Evolutionary conservation across 768 basidiomycete genomes (phyloP).

Genomic region (Calocybe gangraenosa): DNA sequence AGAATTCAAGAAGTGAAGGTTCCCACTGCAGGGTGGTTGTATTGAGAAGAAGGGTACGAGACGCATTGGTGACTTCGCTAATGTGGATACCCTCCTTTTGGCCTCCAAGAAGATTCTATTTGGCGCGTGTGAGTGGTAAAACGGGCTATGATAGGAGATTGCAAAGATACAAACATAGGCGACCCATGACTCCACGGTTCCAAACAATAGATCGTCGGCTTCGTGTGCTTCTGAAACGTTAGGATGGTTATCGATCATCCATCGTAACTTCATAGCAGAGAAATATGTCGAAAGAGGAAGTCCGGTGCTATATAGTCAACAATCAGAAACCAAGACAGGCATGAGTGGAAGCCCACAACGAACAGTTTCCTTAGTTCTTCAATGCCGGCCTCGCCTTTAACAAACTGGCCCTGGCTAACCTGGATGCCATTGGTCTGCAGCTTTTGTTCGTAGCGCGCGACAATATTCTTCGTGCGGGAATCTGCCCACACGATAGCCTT

Average conservation of each 20-base stretch:
- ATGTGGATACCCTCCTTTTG: conserved; percentile 63
- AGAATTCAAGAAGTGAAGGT: conserved; percentile 78
- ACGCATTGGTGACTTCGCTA: conserved; percentile 93
- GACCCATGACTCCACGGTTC: conserved; percentile 97
- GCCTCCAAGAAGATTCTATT: conserved; percentile 83
- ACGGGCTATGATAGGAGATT: conserved; percentile 1
- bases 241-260: conserved; percentile 90
- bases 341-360: conserved; percentile 21
- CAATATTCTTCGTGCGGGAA: conserved; percentile 82
- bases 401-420: conserved; percentile 57
- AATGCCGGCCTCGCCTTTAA: conserved; percentile 67
- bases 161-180: conserved; percentile 57
- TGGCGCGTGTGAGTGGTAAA: conserved; percentile 9
- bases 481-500: conserved; percentile 96
- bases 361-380: conserved; percentile 66
- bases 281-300: conserved; percentile 97
- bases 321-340: not conserved
- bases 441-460: conserved; percentile 74
- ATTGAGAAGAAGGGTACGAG: conserved; percentile 90
- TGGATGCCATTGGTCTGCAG: conserved; percentile 74
- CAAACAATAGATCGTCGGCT: conserved; percentile 79
- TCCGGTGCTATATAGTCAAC: conserved; percentile 68
- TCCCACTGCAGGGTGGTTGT: conserved; percentile 82
- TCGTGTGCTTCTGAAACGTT: conserved; percentile 78
- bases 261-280: conserved; percentile 92